Base-by-base conservation (phyloP, 2,329 filamentous ascomycete genomes). In the Chaetomium sp. region DNA sequence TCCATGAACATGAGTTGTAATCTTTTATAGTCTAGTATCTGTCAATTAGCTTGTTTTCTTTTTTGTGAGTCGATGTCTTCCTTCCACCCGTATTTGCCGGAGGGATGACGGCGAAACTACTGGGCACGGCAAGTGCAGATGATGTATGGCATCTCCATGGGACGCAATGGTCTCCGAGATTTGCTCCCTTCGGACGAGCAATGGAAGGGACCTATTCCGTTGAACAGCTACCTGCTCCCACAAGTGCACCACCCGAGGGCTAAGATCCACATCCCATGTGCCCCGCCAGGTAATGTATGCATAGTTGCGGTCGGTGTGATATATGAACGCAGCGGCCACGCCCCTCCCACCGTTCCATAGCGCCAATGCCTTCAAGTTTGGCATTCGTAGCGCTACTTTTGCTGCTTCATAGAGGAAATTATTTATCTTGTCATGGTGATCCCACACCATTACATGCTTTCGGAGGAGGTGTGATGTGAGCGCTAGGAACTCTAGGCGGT, bases 71-170 rank as follows among this genome's bases (percentile, higher is more conserved):
- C 19, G 19, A 9, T 49, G 33, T 19, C 4, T 40, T 40, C 35
- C 49, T 35, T 51, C 38, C 37, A 37, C 11, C 40, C 40, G 12
- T 2, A 51, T 51, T 12, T 43, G 49, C 33, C 49, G n/a, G n/a
- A 43, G 34, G 1, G 49, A 43, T 43, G 12, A 9, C 7, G 40
- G 49, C 3, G 33, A 32, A 36, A 51, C 49, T 14, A 51, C 40
- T 27, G 1, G 49, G 37, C 49, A 36, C 11, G 40, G 49, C 49
- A 43, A 42, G 49, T 7, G 32, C 32, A 43, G n/a, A 12, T 10
- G 49, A 51, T 43, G 32, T n/a, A 51, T 51, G 40, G 49, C 49
- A 43, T 51, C 40, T 32, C 40, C 38, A 11, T 51, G 49, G n/a
- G 32, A 43, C 1, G 8, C 33, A 36, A 51, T 42, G 12, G 10